Percentiles rank a stretch among this genome's conserved stretches.
phyloP scores from a whole-genome alignment of 768 basidiomycete species.

The Psilocybe azurescens region DNA sequence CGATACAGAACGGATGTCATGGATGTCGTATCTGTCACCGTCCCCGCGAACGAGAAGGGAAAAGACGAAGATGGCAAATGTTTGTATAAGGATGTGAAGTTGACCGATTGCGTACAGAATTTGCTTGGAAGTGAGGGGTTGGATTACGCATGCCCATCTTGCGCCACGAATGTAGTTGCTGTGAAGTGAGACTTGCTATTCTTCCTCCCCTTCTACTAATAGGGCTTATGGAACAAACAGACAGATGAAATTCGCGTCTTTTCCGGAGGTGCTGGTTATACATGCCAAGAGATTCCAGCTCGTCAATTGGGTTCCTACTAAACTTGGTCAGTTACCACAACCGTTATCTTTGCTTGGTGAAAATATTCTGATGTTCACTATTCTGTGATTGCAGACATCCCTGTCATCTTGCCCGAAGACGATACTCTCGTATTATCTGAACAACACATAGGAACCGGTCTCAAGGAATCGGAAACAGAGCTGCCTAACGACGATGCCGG shows the following conservation, averaged over 20 bases:
- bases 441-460: constrained; percentile 68
- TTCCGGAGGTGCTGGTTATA: constrained; percentile 87
- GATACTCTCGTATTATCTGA: constrained; percentile 64
- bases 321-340: constrained; percentile 69
- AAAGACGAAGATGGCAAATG: constrained; percentile 65
- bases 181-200: constrained; percentile 58
- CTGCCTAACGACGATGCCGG: constrained; percentile 61
- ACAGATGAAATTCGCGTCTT: constrained; percentile 78
- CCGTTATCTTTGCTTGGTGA: neutral
- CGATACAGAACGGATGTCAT: constrained; percentile 78
- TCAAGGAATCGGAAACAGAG: constrained; percentile 71
- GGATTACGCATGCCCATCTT: constrained; percentile 83
- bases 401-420: constrained; percentile 68
- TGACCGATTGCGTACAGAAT: constrained; percentile 66
- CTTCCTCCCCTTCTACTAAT: neutral
- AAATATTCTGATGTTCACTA: neutral
- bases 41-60: constrained; percentile 67
- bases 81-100: constrained; percentile 62
- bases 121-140: constrained; percentile 65
- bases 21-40: constrained; percentile 81
- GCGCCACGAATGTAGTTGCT: constrained; percentile 70
- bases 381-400: constrained; percentile 69
- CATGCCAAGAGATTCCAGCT: constrained; percentile 96
- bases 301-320: constrained; percentile 95
- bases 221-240: constrained; percentile 41